Evolutionary conservation across 192 early-diverging fungal species (phyloP), one percentile per base, ranked within the genome.

Genomic region (Podochytrium sp.): DNA sequence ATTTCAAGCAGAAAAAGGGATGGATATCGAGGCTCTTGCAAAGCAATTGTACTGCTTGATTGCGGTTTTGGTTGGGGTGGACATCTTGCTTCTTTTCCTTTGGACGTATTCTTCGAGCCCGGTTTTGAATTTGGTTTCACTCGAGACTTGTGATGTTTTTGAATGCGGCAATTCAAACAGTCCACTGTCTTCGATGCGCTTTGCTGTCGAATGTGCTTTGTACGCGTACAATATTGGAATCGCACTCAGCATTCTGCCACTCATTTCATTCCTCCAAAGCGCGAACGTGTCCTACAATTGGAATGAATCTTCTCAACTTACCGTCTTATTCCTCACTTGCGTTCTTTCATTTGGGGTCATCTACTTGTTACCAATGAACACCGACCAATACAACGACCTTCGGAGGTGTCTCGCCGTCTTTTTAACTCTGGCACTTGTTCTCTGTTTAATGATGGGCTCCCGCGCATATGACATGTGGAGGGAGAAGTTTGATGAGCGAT

Each of bases 311-410:
- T 18, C 38, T 27, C 20, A 34, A 23, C 59, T 61, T 12, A 34
- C 23, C 30, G 32, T 12, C 12, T n/a, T 61, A 12, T 18, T 39
- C 3, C 37, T 61, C 33, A 5, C 37, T 7, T 33, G n/a, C 23
- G n/a, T 34, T 7, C 14, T 61, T 35, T 12, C 27, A 12, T 4
- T 7, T 61, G 59, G 33, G 6, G 18, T 33, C 33, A 38, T 61
- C 16, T 39, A 61, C 33, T 30, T 39, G 10, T 30, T 61, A 34
- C 59, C 30, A 61, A 61, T 61, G 59, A 61, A 61, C 23, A 61
- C 38, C 7, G 59, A 61, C 33, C 18, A 34, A 34, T 61, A 33
- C 59, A 61, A 39, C 23, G 59, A 61, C 23, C 38, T 61, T 38
- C 30, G 59, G 18, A 16, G 59, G n/a, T 61, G 59, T 61, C 3